phyloP scores from a whole-genome alignment of 352 stramenopile genomes.

The Blastocystis sp. region DNA sequence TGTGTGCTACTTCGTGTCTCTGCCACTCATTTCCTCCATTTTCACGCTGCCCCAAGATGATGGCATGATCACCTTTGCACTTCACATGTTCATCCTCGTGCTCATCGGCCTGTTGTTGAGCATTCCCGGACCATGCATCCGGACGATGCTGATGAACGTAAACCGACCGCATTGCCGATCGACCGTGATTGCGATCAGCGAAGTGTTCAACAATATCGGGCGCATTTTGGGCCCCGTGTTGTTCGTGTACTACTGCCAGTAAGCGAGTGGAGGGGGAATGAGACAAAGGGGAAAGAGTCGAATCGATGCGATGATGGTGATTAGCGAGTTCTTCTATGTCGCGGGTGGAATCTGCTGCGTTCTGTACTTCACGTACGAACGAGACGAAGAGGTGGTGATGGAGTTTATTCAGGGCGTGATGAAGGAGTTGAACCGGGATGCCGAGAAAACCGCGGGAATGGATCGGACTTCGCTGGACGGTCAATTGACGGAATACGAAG shows the following conservation, averaged over 20 bases:
- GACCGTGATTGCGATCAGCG: slow-evolving; percentile 38
- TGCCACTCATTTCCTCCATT: slow-evolving; percentile 33
- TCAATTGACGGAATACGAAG: not conserved
- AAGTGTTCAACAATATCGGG: slow-evolving; percentile 60
- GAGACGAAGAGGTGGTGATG: slow-evolving; percentile 27
- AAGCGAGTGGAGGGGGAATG: not conserved
- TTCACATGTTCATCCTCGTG: slow-evolving; percentile 37
- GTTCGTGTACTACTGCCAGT: slow-evolving; percentile 37
- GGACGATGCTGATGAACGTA: slow-evolving; percentile 52
- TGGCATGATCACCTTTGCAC: not conserved
- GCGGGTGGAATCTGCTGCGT: slow-evolving; percentile 32
- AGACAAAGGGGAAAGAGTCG: not conserved
- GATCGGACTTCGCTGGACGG: not conserved
- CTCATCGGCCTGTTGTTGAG: slow-evolving; percentile 43
- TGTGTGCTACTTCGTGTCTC: slow-evolving; percentile 47
- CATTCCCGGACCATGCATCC: slow-evolving; percentile 37
- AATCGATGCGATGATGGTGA: slow-evolving; percentile 37
- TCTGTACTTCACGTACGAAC: slow-evolving; percentile 45
- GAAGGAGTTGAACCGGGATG: slow-evolving; percentile 13
- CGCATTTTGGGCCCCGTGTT: slow-evolving; percentile 35
- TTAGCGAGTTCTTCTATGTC: slow-evolving; percentile 62
- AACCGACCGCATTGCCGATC: slow-evolving; percentile 53
- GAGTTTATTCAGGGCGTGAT: not conserved
- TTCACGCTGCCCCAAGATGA: not conserved
- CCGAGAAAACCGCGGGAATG: not conserved